Conservation (phyloP, 306 rosid genomes). For the Arachis hypogaea region DNA sequence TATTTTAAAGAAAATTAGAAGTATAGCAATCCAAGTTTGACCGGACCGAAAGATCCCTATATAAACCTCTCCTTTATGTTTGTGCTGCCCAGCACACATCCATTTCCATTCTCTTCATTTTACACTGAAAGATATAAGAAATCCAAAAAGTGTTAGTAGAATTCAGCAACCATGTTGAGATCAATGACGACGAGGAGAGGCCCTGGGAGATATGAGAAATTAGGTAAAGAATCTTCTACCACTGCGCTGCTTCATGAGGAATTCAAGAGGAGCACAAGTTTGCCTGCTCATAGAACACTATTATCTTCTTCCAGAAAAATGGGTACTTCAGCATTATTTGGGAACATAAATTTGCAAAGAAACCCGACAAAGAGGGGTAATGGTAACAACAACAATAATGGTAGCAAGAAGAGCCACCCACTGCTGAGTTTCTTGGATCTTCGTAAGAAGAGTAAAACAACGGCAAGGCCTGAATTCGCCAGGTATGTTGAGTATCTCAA, state of each 20-base stretch:
- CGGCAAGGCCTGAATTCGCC: slow-evolving; percentile 66
- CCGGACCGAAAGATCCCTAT: slow-evolving; percentile 7
- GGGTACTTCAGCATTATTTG: slow-evolving; percentile 28
- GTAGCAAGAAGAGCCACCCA: slow-evolving; percentile 51
- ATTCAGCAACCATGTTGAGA: slow-evolving; percentile 51
- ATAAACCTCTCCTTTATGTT: slow-evolving; percentile 15
- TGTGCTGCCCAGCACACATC: neutral
- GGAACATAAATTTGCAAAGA: slow-evolving; percentile 37
- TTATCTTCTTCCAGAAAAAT: slow-evolving; percentile 27
- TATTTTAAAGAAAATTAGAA: neutral
- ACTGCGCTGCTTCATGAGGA: slow-evolving; percentile 36
- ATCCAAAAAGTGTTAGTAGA: neutral
- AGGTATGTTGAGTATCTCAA: slow-evolving; percentile 68
- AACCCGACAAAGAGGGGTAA: slow-evolving; percentile 53
- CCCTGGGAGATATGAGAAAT: slow-evolving; percentile 48
- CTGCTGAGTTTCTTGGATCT: slow-evolving; percentile 50
- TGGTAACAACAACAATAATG: neutral
- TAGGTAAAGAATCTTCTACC: slow-evolving; percentile 51
- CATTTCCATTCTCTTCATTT: slow-evolving; percentile 8
- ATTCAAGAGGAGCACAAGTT: slow-evolving; percentile 54
- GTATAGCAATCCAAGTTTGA: slow-evolving; percentile 31
- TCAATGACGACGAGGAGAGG: slow-evolving; percentile 53
- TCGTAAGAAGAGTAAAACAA: slow-evolving; percentile 59
- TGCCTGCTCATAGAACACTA: slow-evolving; percentile 42
- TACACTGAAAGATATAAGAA: neutral